Conservation (phyloP, 2,329 filamentous ascomycete species). For the Sphaerulina populicola region DNA sequence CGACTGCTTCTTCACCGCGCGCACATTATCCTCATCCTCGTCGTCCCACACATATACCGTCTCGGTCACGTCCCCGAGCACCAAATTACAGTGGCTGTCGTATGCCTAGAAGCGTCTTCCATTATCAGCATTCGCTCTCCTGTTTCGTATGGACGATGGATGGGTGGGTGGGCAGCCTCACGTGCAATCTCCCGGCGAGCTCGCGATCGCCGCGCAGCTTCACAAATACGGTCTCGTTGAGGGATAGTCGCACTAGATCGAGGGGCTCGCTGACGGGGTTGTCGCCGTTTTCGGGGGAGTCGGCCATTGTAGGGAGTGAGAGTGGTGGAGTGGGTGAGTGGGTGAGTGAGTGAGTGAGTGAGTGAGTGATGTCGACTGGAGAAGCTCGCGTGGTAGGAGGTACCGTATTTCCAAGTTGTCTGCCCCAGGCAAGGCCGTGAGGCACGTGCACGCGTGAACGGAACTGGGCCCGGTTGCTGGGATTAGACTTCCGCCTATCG, state of each 20-base stretch:
- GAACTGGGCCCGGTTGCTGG: too few relatives aligned
- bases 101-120: constrained; percentile 61
- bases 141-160: background rate
- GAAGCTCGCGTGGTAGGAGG: too few relatives aligned
- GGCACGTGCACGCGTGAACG: too few relatives aligned
- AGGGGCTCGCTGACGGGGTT: constrained; percentile 72
- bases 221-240: constrained; percentile 94
- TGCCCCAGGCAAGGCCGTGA: too few relatives aligned
- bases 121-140: constrained; percentile 10
- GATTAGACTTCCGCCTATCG: too few relatives aligned
- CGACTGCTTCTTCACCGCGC: constrained; percentile 90
- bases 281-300: constrained; percentile 58
- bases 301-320: constrained; percentile 56
- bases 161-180: constrained; percentile 41
- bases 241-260: constrained; percentile 85
- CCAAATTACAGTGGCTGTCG: constrained; percentile 95
- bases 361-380: background rate
- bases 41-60: constrained; percentile 90
- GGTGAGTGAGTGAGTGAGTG: background rate
- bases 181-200: constrained; percentile 88
- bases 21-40: constrained; percentile 66
- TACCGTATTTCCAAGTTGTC: too few relatives aligned
- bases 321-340: background rate
- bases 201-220: constrained; percentile 94
- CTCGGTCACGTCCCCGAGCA: constrained; percentile 93